A percentile compares a stretch with the other conserved stretches of the same genome.
These are phyloP conservation scores for Fusarium pseudocircinatum DNA, from an alignment of 2,329 filamentous ascomycete genomes.

Conservation along the genomic window DNA sequence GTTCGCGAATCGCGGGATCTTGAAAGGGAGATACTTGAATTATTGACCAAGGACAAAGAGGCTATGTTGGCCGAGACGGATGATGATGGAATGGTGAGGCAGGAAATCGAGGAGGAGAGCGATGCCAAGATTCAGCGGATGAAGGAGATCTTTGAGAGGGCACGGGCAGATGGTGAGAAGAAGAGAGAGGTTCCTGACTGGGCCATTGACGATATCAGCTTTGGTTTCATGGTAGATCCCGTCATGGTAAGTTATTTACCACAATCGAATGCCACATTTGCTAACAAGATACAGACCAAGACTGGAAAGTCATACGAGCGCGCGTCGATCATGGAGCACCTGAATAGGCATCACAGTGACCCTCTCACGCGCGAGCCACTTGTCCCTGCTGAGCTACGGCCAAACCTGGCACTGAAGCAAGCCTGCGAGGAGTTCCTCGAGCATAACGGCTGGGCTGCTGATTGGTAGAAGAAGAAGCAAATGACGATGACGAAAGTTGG, in stretches of 20 bases:
- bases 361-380: constrained; percentile 85
- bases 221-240: constrained; percentile 78
- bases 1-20: constrained; percentile 65
- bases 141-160: constrained; percentile 61
- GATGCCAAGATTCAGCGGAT: constrained; percentile 57
- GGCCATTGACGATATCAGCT: constrained; percentile 79
- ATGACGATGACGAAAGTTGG: background rate
- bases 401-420: constrained; percentile 82
- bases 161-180: constrained; percentile 56
- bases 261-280: background rate
- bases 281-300: constrained; percentile 66
- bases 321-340: constrained; percentile 83
- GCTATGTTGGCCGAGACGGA: constrained; percentile 52
- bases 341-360: constrained; percentile 79
- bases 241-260: constrained; percentile 58
- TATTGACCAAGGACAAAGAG: constrained; percentile 60
- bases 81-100: constrained; percentile 58
- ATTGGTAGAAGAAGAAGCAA: constrained; percentile 69
- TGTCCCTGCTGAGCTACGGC: constrained; percentile 73
- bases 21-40: constrained; percentile 66
- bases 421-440: constrained; percentile 88
- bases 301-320: constrained; percentile 93
- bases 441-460: constrained; percentile 90
- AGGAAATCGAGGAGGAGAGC: constrained; percentile 59
- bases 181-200: constrained; percentile 76